Conservation (phyloP, 208 protist species). For the Leishmania amazonensis region DNA sequence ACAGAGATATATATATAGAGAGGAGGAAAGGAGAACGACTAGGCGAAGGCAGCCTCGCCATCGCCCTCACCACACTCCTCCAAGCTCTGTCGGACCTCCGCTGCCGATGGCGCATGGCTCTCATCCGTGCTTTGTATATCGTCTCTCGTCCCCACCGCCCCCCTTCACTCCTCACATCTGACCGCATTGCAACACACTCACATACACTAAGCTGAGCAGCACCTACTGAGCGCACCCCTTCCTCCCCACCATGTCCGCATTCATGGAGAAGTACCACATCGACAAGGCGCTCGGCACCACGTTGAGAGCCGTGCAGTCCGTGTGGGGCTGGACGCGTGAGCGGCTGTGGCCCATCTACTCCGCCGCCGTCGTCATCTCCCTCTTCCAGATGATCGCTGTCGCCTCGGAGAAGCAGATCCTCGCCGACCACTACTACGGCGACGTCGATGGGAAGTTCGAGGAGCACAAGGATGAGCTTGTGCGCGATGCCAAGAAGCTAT, state of each 20-base stretch:
- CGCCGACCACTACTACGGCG: constrained; percentile 82
- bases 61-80: background rate
- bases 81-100: background rate
- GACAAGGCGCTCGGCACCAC: constrained; percentile 32
- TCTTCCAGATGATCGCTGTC: constrained; percentile 74
- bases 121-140: background rate
- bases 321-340: constrained; percentile 56
- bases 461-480: constrained; percentile 47
- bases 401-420: constrained; percentile 87
- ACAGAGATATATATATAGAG: no score
- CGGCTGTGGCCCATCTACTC: constrained; percentile 86
- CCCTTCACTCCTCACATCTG: background rate
- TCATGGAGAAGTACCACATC: constrained; percentile 50
- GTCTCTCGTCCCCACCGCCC: background rate
- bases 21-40: background rate
- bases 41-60: background rate
- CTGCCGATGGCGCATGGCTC: background rate
- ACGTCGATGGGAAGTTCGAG: constrained; percentile 28
- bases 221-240: background rate
- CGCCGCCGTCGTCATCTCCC: constrained; percentile 67
- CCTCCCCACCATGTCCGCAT: constrained; percentile 39
- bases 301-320: constrained; percentile 31
- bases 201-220: background rate
- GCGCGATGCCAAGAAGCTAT: constrained; percentile 62
- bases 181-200: background rate